Evolutionary conservation across 306 rosid genomes (phyloP).

Genomic region (Gastrolobium villosum): DNA sequence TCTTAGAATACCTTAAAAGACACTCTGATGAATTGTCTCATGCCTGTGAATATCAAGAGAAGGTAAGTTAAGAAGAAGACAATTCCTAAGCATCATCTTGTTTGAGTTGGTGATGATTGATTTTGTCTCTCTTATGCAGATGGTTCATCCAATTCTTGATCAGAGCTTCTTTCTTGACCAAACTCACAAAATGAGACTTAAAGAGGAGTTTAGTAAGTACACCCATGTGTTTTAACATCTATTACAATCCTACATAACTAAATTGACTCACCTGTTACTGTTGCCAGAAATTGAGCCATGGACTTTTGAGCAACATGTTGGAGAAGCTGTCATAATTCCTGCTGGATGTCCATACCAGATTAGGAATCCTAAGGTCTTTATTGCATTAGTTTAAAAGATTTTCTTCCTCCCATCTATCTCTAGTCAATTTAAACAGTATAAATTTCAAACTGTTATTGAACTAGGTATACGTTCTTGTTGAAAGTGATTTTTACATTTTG

Average conservation of each 20-base stretch:
- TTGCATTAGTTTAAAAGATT: conserved; percentile 32
- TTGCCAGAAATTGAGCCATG: conserved; percentile 93
- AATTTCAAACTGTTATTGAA: conserved; percentile 22
- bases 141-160: conserved; percentile 90
- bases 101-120: conserved; percentile 29
- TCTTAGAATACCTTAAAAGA: conserved; percentile 79
- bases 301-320: conserved; percentile 91
- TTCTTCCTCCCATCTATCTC: not conserved
- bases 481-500: conserved; percentile 24
- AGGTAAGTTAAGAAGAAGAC: conserved; percentile 61
- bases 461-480: conserved; percentile 18
- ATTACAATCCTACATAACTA: conserved; percentile 30
- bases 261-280: conserved; percentile 41
- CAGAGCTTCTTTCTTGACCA: conserved; percentile 81
- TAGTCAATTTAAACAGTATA: conserved; percentile 1
- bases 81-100: conserved; percentile 28
- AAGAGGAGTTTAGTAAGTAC: conserved; percentile 88
- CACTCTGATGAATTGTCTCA: conserved; percentile 65
- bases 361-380: conserved; percentile 81
- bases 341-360: conserved; percentile 99
- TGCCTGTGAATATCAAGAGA: conserved; percentile 56
- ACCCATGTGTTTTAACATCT: conserved; percentile 23
- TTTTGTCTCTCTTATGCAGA: conserved; percentile 64
- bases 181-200: conserved; percentile 80
- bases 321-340: conserved; percentile 97